phyloP scores from a whole-genome alignment of 306 rosid species.

The Pyrus pyrifolia region DNA sequence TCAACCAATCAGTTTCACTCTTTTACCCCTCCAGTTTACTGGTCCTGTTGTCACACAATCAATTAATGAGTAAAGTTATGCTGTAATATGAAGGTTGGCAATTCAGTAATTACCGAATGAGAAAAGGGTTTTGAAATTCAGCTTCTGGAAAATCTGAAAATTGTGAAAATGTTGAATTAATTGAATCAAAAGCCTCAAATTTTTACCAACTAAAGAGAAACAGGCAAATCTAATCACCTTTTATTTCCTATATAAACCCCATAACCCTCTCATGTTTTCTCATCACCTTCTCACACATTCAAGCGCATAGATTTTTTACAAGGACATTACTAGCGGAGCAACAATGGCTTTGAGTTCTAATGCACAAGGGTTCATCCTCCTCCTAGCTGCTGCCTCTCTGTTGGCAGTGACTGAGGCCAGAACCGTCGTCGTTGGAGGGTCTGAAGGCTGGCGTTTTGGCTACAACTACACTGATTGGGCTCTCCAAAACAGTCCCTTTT shows the following conservation, averaged over 20 bases:
- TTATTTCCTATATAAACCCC: slow-evolving; percentile 5
- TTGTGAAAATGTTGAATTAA: background rate
- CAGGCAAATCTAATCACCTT: background rate
- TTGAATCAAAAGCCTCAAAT: too few species aligned
- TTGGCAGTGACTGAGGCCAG: slow-evolving; percentile 23
- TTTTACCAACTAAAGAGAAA: background rate
- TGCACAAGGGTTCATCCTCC: slow-evolving; percentile 17
- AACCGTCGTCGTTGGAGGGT: slow-evolving; percentile 53
- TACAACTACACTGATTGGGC: slow-evolving; percentile 68
- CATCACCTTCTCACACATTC: background rate
- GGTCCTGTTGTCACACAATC: background rate
- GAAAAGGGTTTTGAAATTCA: background rate
- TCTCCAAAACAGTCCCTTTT: slow-evolving; percentile 48
- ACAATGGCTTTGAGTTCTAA: slow-evolving; percentile 10
- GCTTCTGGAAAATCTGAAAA: background rate
- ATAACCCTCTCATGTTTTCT: background rate
- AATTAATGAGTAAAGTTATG: background rate
- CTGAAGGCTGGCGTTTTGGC: slow-evolving; percentile 58
- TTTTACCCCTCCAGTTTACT: background rate
- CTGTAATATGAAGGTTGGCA: background rate
- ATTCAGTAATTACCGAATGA: background rate
- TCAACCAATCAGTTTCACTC: background rate
- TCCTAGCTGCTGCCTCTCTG: slow-evolving; percentile 22
- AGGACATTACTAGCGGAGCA: background rate
- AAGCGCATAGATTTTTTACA: background rate